Conservation (phyloP, 768 basidiomycete genomes). For the Pluteus cervinus region DNA sequence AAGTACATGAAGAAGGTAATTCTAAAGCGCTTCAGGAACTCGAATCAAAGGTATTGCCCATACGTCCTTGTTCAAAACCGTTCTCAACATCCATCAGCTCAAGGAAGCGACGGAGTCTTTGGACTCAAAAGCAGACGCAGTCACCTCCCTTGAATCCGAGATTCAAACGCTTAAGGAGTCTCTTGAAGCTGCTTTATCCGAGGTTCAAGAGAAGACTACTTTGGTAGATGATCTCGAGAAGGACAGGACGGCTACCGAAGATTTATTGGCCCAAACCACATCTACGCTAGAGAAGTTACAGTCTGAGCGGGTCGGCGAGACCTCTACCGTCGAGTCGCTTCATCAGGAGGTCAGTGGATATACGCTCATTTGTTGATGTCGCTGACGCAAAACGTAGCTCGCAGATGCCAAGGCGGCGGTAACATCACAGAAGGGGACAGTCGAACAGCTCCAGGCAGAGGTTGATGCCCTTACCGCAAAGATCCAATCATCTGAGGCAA, state of each 20-base stretch:
- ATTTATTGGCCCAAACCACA: too few species aligned
- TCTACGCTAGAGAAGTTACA: too few species aligned
- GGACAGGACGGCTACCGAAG: conserved; percentile 43
- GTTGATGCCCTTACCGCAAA: too few species aligned
- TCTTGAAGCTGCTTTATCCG: conserved; percentile 38
- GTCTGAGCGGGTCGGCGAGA: too few species aligned
- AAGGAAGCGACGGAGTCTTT: conserved; percentile 50
- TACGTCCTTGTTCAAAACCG: conserved; percentile 1
- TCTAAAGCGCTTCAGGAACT: conserved; percentile 40
- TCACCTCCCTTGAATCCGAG: conserved; percentile 48
- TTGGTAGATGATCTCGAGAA: conserved; percentile 40
- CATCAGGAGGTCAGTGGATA: conserved; percentile 41
- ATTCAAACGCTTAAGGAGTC: conserved; percentile 42
- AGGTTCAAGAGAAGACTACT: conserved; percentile 40
- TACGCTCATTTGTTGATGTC: neutral
- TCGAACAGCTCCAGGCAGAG: conserved; percentile 38
- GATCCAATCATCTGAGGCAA: conserved; percentile 38
- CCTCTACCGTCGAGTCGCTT: too few species aligned
- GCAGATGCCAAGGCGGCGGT: conserved; percentile 37
- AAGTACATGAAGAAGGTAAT: conserved; percentile 52
- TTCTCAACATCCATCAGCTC: conserved; percentile 35
- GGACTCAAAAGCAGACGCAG: conserved; percentile 41
- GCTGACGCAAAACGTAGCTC: conserved; percentile 33
- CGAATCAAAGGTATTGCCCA: conserved; percentile 27
- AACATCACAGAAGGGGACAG: conserved; percentile 35